A percentile compares a stretch with the other conserved stretches of the same genome.
Evolutionary conservation across 345 rosid species (phyloP).

Genomic region (Syzygium oleosum): DNA sequence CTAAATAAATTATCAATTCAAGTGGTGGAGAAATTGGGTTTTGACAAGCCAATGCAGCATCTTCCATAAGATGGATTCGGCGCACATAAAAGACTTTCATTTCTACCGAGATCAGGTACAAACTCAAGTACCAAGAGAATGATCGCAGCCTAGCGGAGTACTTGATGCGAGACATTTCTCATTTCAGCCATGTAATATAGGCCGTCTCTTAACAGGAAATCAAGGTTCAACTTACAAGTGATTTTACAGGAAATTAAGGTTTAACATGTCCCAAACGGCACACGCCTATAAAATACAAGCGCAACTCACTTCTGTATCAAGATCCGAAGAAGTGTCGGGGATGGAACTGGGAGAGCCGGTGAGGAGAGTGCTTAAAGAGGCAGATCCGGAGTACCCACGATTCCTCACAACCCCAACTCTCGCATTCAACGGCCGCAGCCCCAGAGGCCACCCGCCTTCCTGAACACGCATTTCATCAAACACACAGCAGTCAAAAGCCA

Average conservation of each 20-base stretch:
- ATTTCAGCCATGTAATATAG: not conserved
- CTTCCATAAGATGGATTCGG: not conserved
- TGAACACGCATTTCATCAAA: slow-evolving; percentile 11
- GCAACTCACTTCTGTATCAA: slow-evolving; percentile 56
- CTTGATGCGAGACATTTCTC: not conserved
- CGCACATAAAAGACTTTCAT: not conserved
- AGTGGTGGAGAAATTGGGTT: not conserved
- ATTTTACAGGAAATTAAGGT: not conserved
- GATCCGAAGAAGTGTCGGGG: slow-evolving; percentile 51
- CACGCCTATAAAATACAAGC: not conserved
- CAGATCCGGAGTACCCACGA: slow-evolving; percentile 43
- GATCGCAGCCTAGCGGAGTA: not conserved
- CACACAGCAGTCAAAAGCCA: not conserved
- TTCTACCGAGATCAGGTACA: not conserved
- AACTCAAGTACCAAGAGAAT: not conserved
- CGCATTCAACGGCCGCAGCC: slow-evolving; percentile 62
- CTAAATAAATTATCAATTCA: not conserved
- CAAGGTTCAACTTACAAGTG: not conserved
- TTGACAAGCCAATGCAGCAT: not conserved
- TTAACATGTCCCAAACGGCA: not conserved
- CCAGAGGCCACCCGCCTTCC: slow-evolving; percentile 92
- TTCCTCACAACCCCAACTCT: slow-evolving; percentile 58
- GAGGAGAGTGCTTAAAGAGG: slow-evolving; percentile 58
- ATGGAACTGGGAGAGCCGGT: slow-evolving; percentile 48
- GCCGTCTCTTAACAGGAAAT: not conserved